These are phyloP conservation scores for Beauveria australis DNA, from an alignment of 2,329 filamentous ascomycete genomes.

Conservation along the genomic window DNA sequence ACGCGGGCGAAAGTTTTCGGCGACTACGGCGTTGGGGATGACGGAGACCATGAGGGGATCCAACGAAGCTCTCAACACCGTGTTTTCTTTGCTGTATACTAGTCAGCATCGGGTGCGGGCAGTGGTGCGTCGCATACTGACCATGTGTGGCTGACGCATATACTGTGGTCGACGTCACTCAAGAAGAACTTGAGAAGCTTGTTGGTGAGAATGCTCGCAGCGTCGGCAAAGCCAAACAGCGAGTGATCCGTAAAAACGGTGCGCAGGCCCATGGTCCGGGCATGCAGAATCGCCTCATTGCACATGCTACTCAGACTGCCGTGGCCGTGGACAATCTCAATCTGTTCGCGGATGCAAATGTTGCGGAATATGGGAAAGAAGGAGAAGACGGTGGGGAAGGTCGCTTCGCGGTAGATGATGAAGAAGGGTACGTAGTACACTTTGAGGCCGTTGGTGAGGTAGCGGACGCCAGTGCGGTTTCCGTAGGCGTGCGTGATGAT, in stretches of 20 bases:
- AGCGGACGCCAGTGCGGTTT: slow-evolving; percentile 83
- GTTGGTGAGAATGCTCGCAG: slow-evolving; percentile 90
- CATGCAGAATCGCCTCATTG: slow-evolving; percentile 90
- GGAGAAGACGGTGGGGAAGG: slow-evolving; percentile 94
- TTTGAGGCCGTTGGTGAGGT: slow-evolving; percentile 94
- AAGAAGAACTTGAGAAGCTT: slow-evolving; percentile 93
- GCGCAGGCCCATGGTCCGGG: slow-evolving; percentile 87
- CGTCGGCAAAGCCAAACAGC: slow-evolving; percentile 93
- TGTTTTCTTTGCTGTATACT: slow-evolving; percentile 79
- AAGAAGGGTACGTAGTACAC: slow-evolving; percentile 97
- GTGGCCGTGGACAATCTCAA: slow-evolving; percentile 98
- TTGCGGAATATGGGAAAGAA: slow-evolving; percentile 98
- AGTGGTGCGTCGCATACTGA: slow-evolving; percentile 30
- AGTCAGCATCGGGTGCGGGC: slow-evolving; percentile 14
- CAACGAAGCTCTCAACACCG: slow-evolving; percentile 83
- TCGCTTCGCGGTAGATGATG: slow-evolving; percentile 87
- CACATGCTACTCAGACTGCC: slow-evolving; percentile 87
- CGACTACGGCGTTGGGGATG: slow-evolving; percentile 94
- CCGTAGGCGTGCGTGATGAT: slow-evolving; percentile 95
- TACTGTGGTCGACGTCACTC: slow-evolving; percentile 96
- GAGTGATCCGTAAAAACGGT: slow-evolving; percentile 98
- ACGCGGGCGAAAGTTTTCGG: slow-evolving; percentile 81
- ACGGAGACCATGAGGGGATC: slow-evolving; percentile 97
- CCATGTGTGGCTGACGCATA: slow-evolving; percentile 98
- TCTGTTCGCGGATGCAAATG: slow-evolving; percentile 86